These are phyloP conservation scores for Fusarium sacchari DNA, from an alignment of 2,329 filamentous ascomycete species.

Conservation along the genomic window DNA sequence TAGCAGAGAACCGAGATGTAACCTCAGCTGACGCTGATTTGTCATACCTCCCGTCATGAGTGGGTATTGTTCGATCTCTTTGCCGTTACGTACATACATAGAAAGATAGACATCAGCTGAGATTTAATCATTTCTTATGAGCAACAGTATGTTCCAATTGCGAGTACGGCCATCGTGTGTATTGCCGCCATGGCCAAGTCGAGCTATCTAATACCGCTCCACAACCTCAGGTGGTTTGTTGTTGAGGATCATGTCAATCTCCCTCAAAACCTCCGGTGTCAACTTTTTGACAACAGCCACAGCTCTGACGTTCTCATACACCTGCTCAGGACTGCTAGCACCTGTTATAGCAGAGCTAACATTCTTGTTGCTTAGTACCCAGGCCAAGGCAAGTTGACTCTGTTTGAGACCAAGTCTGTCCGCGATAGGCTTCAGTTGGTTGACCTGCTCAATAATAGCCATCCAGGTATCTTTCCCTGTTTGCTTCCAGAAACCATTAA, in stretches of 20 bases:
- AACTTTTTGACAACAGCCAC: slow-evolving; percentile 63
- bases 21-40: slow-evolving; percentile 19
- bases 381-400: slow-evolving; percentile 67
- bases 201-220: slow-evolving; percentile 35
- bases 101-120: neutral
- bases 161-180: neutral
- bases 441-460: slow-evolving; percentile 67
- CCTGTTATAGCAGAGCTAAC: slow-evolving; percentile 71
- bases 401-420: slow-evolving; percentile 69
- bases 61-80: neutral
- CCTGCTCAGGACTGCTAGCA: slow-evolving; percentile 66
- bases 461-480: slow-evolving; percentile 65
- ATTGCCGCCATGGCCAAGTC: neutral
- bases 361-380: slow-evolving; percentile 70
- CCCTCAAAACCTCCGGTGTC: slow-evolving; percentile 66
- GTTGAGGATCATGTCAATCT: slow-evolving; percentile 68
- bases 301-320: slow-evolving; percentile 68
- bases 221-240: slow-evolving; percentile 64
- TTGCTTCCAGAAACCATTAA: slow-evolving; percentile 62
- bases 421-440: slow-evolving; percentile 69
- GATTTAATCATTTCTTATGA: neutral
- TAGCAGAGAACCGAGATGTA: neutral
- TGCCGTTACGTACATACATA: neutral
- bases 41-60: slow-evolving; percentile 15
- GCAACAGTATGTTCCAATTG: neutral